Evolutionary conservation across 495 filamentous ascomycete species (phyloP).

Genomic region (Bombardia bombarda): DNA sequence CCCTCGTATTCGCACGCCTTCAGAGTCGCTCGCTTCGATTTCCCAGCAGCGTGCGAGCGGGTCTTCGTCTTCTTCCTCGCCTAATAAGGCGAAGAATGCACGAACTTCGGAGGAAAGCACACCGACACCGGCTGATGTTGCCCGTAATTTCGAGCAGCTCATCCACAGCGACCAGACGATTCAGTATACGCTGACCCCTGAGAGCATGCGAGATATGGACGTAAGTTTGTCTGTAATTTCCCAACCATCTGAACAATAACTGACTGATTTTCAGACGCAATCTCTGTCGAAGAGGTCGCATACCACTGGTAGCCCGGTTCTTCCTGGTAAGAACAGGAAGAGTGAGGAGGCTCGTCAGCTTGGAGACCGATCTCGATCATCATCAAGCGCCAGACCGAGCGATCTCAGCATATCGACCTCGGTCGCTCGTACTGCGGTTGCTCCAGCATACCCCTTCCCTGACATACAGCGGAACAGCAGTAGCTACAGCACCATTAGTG

Average conservation of each 20-base stretch:
- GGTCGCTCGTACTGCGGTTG: conserved; percentile 29
- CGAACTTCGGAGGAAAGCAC: conserved; percentile 45
- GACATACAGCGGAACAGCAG: conserved; percentile 25
- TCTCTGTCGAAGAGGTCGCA: conserved; percentile 26
- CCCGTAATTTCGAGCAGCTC: conserved; percentile 67
- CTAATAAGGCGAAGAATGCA: conserved; percentile 36
- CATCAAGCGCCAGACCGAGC: conserved; percentile 21
- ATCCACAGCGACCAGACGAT: conserved; percentile 88
- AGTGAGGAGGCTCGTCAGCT: conserved; percentile 31
- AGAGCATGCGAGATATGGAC: conserved; percentile 79
- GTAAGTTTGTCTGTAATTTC: conserved; percentile 37
- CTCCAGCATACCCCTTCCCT: conserved; percentile 24
- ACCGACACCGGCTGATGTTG: conserved; percentile 33
- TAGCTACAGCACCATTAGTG: conserved; percentile 5
- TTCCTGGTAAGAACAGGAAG: conserved; percentile 27
- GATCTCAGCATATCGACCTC: conserved; percentile 30
- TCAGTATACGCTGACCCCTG: conserved; percentile 87
- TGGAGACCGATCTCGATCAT: conserved; percentile 31
- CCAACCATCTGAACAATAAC: background rate
- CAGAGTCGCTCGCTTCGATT: conserved; percentile 7
- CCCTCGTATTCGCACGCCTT: conserved; percentile 12
- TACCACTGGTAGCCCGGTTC: conserved; percentile 26
- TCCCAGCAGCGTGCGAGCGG: conserved; percentile 26
- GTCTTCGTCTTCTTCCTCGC: conserved; percentile 33
- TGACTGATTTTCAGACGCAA: conserved; percentile 4